Conservation (phyloP, 768 basidiomycete genomes). For the Rhizopogon vinicolor region DNA sequence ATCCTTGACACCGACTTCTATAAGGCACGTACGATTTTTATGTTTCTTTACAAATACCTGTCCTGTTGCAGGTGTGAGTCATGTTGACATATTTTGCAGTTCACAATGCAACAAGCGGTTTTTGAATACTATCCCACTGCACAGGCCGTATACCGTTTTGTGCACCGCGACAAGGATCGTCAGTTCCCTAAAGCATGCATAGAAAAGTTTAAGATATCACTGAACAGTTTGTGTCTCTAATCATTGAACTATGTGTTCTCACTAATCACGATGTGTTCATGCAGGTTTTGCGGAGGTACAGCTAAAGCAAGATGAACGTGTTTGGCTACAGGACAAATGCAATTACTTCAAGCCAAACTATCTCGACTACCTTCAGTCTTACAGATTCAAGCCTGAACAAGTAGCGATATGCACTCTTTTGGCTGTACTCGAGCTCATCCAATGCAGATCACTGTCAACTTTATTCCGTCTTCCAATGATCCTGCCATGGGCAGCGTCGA, state of each 20-base stretch:
- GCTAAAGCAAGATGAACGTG: conserved; percentile 56
- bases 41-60: not conserved
- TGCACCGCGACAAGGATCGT: conserved; percentile 63
- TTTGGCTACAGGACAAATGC: conserved; percentile 64
- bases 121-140: conserved; percentile 70
- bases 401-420: not conserved
- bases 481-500: conserved; percentile 56
- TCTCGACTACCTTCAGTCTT: conserved; percentile 68
- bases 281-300: conserved; percentile 66
- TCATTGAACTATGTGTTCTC: conserved; percentile 28
- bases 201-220: conserved; percentile 40
- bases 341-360: conserved; percentile 73
- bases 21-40: conserved; percentile 53
- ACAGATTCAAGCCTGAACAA: conserved; percentile 64
- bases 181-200: conserved; percentile 48
- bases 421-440: not conserved
- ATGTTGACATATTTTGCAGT: conserved; percentile 33
- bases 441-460: conserved; percentile 56
- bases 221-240: conserved; percentile 47
- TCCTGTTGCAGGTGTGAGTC: not conserved
- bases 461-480: conserved; percentile 53
- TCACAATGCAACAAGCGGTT: conserved; percentile 96
- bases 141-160: conserved; percentile 73
- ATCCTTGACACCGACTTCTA: conserved; percentile 93
- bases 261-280: conserved; percentile 19